Evolutionary conservation across 176 grass and related monocot species (phyloP).

Genomic region (Bromus sterilis): DNA sequence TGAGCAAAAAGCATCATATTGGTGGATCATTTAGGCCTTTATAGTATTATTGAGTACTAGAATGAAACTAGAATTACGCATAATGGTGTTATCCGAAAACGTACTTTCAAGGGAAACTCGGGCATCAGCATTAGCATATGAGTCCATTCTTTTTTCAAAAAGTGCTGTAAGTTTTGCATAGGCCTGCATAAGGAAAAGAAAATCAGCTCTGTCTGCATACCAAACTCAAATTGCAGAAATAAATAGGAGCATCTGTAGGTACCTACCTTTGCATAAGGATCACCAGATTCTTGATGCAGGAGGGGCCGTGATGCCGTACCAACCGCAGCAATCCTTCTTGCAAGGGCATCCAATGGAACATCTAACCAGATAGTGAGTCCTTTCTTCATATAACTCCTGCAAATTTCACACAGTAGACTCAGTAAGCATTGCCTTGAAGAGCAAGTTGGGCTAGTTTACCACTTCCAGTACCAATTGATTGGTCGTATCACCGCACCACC

Average conservation of each 20-base stretch:
- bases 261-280: constrained; percentile 79
- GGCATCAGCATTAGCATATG: constrained; percentile 84
- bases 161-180: constrained; percentile 70
- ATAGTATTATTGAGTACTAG: background rate
- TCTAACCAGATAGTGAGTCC: constrained; percentile 82
- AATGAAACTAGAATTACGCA: background rate
- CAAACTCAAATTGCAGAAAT: background rate
- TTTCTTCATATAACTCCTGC: constrained; percentile 87
- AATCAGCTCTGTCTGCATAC: background rate
- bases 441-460: constrained; percentile 24
- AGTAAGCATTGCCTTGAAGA: constrained; percentile 19
- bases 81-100: background rate
- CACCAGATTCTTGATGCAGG: constrained; percentile 80
- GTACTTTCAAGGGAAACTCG: constrained; percentile 86
- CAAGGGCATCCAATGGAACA: constrained; percentile 84
- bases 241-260: constrained; percentile 1
- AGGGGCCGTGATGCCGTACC: constrained; percentile 80
- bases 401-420: constrained; percentile 5
- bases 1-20: background rate
- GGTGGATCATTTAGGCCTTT: background rate
- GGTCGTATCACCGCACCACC: constrained; percentile 88
- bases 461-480: constrained; percentile 73
- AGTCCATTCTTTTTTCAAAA: constrained; percentile 77
- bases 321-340: constrained; percentile 70
- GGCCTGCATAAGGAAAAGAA: constrained; percentile 47